Base-by-base conservation (phyloP, 2,329 filamentous ascomycete genomes). In the Scolecobasidium constrictum region DNA sequence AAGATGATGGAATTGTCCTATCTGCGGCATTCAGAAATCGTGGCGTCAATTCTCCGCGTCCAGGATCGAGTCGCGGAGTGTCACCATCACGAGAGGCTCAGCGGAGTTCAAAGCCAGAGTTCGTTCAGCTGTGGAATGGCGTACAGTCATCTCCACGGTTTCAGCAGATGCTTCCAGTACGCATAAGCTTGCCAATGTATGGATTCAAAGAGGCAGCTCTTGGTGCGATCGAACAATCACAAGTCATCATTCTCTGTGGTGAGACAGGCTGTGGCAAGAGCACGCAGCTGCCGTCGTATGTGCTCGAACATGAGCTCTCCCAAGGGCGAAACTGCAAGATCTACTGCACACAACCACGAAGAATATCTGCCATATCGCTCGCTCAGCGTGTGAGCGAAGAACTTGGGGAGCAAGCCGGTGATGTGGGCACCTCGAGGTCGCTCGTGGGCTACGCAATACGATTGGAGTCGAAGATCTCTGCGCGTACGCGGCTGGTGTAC, bases 221-320 rank as follows among this genome's bases (percentile, higher is more conserved):
- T 11, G 70, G 77, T 19, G 76, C 84, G 2, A 80, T 98, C 21
- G 81, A 86, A 37, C 70, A 75, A 17, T 75, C 94, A 50, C 88
- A 92, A 54, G 83, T 94, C 7, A 80, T 92, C 7, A 95, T 98
- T 46, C 77, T 98, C 21, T 96, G 90, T 57, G 92, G 92, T 57
- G 92, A 98, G 64, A 98, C 92, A 3, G 92, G 92, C 51, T 95
- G 83, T 58, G 92, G 92, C 49, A 98, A 98, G 68, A 95, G 87
- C 61, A 98, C 92, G 0, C 92, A 98, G 55, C 83, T 95, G n/a
- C 92, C 92, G 4, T 81, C 88, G 1, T 96, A 93, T 56, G 76
- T 98, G 42, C 69, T 98, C 5, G 92, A 98, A 59, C 78, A 94
- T 53, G 82, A 95, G 55, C 73, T 98, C 39, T 75, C 78, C 3